Percentiles rank a stretch among this genome's conserved stretches.
Conservation (phyloP, 169 alveolate species). For the Perkinsus chesapeaki region DNA sequence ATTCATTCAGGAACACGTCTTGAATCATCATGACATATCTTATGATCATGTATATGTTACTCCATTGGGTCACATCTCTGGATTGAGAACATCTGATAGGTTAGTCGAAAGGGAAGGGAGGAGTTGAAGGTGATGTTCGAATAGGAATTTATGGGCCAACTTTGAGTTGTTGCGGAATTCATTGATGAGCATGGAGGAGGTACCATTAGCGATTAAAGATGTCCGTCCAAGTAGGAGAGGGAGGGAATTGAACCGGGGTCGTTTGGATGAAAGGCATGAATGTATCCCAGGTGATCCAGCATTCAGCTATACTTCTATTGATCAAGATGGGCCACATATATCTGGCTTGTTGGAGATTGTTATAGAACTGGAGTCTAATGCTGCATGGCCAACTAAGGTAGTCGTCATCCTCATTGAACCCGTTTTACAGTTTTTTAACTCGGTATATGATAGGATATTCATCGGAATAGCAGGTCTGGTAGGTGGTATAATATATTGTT, state of each 20-base stretch:
- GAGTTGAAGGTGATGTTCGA: neutral
- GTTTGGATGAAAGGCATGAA: neutral
- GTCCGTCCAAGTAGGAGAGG: neutral
- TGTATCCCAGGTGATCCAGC: neutral
- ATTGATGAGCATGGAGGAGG: neutral
- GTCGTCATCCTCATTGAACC: too few species aligned
- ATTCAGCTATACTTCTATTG: neutral
- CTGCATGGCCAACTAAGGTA: neutral
- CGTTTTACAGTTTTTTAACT: too few species aligned
- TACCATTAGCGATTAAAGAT: neutral
- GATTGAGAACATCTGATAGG: neutral
- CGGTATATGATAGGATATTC: too few species aligned
- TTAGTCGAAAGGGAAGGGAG: neutral
- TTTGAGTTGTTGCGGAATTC: neutral
- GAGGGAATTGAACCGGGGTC: neutral
- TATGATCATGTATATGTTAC: neutral
- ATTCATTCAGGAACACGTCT: neutral
- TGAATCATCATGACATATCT: neutral
- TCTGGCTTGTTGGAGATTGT: neutral
- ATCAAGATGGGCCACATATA: neutral
- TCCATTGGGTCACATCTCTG: neutral
- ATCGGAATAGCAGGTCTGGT: too few species aligned
- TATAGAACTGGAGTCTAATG: neutral
- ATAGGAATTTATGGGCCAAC: neutral
- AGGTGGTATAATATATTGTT: too few species aligned